Percentiles rank a stretch among this genome's conserved stretches.
phyloP scores from a whole-genome alignment of 495 filamentous ascomycete species.

The Tuber indicum region DNA sequence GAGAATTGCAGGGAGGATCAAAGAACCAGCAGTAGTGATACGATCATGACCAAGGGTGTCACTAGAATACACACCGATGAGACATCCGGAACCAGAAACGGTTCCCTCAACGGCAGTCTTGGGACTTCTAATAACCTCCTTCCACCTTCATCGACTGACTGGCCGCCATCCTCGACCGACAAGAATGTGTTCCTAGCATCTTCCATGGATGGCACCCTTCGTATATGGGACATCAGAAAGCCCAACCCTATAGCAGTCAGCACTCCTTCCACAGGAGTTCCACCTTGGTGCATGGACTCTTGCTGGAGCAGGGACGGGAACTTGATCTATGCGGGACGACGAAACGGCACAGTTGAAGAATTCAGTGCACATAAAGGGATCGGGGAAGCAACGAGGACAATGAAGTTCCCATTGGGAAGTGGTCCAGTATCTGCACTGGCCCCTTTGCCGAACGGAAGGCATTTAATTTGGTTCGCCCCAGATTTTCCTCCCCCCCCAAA shows the following conservation, averaged over 20 bases:
- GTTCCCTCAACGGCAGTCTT: not conserved
- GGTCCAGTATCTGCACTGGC: slow-evolving; percentile 79
- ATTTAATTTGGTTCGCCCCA: slow-evolving; percentile 65
- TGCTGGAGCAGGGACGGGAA: slow-evolving; percentile 96
- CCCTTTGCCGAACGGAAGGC: slow-evolving; percentile 87
- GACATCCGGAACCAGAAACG: not conserved
- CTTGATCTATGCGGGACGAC: slow-evolving; percentile 82
- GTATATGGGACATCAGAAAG: slow-evolving; percentile 83
- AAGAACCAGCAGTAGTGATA: slow-evolving; percentile 5
- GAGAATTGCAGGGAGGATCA: slow-evolving; percentile 6
- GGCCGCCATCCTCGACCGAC: slow-evolving; percentile 23
- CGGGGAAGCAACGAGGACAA: slow-evolving; percentile 60
- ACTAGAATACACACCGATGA: not conserved
- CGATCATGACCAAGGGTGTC: slow-evolving; percentile 4
- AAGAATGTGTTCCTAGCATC: slow-evolving; percentile 71
- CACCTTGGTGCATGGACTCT: slow-evolving; percentile 97
- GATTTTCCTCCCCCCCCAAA: slow-evolving; percentile 45
- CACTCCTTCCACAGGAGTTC: slow-evolving; percentile 53
- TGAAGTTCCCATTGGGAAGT: slow-evolving; percentile 84
- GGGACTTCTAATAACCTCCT: not conserved
- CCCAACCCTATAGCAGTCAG: slow-evolving; percentile 67
- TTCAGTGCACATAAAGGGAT: slow-evolving; percentile 81
- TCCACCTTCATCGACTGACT: slow-evolving; percentile 6
- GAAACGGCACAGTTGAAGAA: slow-evolving; percentile 93
- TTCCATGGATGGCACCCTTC: slow-evolving; percentile 78